Percentiles rank a stretch among this genome's conserved stretches.
Conservation (phyloP, 495 filamentous ascomycete genomes). For the Aspergillus diversus region DNA sequence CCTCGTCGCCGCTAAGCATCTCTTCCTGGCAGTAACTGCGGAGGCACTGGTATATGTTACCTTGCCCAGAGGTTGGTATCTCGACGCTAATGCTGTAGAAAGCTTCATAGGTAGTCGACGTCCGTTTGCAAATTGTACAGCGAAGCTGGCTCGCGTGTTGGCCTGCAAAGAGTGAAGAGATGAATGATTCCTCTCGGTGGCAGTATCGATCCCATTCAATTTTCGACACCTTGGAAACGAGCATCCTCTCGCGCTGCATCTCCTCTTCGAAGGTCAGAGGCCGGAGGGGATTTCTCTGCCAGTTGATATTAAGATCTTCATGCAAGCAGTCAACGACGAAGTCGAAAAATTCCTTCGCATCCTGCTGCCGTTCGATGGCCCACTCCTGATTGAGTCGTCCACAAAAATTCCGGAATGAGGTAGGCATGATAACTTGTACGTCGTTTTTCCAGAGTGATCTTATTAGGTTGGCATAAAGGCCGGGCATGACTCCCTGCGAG, state of each 20-base stretch:
- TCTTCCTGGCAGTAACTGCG: slow-evolving; percentile 71
- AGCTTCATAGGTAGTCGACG: slow-evolving; percentile 72
- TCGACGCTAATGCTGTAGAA: slow-evolving; percentile 72
- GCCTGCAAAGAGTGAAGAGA: slow-evolving; percentile 71
- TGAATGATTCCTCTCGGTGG: slow-evolving; percentile 68
- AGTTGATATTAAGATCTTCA: slow-evolving; percentile 75
- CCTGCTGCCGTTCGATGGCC: slow-evolving; percentile 70
- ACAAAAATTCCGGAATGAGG: slow-evolving; percentile 59
- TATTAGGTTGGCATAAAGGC: slow-evolving; percentile 74
- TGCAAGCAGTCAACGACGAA: slow-evolving; percentile 72
- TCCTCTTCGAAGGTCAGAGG: slow-evolving; percentile 66
- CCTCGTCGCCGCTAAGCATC: slow-evolving; percentile 65
- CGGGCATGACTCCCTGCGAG: slow-evolving; percentile 76
- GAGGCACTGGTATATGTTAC: slow-evolving; percentile 66
- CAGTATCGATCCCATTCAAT: slow-evolving; percentile 72
- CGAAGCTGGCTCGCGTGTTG: slow-evolving; percentile 67
- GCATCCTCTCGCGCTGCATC: slow-evolving; percentile 63
- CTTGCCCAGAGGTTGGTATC: slow-evolving; percentile 57
- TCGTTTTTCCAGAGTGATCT: slow-evolving; percentile 73
- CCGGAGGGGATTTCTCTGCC: slow-evolving; percentile 59
- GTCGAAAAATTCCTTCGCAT: slow-evolving; percentile 77
- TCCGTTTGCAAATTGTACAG: slow-evolving; percentile 66
- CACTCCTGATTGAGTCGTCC: slow-evolving; percentile 60
- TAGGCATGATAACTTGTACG: slow-evolving; percentile 62
- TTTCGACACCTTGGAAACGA: slow-evolving; percentile 59